These are phyloP conservation scores for Pichia sp. DNA, from an alignment of 1,139 yeast genomes.

Conservation along the genomic window DNA sequence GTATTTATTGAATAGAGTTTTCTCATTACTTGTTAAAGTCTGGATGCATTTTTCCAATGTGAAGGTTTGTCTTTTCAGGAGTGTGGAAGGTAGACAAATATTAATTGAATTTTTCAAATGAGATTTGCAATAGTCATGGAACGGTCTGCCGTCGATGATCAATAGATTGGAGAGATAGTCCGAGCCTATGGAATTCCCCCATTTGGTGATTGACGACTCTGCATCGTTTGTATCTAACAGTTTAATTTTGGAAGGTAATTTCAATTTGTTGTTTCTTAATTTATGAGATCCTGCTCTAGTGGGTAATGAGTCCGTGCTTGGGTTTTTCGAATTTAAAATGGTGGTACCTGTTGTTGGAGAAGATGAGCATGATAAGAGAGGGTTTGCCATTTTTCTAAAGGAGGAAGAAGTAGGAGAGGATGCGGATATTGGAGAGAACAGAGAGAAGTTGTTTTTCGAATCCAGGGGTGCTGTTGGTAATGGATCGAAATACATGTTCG, in stretches of 20 bases:
- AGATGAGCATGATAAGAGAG: not conserved
- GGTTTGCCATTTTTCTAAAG: not conserved
- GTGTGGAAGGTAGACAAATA: constrained; percentile 55
- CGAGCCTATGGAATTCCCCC: constrained; percentile 21
- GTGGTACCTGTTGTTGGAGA: not conserved
- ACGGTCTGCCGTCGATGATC: constrained; percentile 50
- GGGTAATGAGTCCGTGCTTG: constrained; percentile 14
- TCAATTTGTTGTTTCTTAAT: constrained; percentile 23
- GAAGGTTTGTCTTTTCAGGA: constrained; percentile 48
- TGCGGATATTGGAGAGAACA: not conserved
- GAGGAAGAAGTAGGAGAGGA: not conserved
- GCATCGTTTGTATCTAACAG: constrained; percentile 20
- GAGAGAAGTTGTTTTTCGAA: constrained; percentile 11
- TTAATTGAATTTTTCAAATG: constrained; percentile 49
- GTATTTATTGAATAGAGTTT: constrained; percentile 31
- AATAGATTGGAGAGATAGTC: constrained; percentile 34
- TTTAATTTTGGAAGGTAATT: constrained; percentile 26
- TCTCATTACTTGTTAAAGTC: constrained; percentile 46
- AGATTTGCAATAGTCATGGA: constrained; percentile 48
- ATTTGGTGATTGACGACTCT: constrained; percentile 17
- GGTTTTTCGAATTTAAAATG: not conserved
- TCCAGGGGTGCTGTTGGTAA: constrained; percentile 14
- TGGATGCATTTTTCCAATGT: constrained; percentile 48
- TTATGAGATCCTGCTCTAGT: constrained; percentile 18
- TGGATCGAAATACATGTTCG: constrained; percentile 3